Evolutionary conservation across 768 basidiomycete genomes (phyloP), one percentile per base, ranked within the genome.

Genomic region (Lactarius sanguifluus): DNA sequence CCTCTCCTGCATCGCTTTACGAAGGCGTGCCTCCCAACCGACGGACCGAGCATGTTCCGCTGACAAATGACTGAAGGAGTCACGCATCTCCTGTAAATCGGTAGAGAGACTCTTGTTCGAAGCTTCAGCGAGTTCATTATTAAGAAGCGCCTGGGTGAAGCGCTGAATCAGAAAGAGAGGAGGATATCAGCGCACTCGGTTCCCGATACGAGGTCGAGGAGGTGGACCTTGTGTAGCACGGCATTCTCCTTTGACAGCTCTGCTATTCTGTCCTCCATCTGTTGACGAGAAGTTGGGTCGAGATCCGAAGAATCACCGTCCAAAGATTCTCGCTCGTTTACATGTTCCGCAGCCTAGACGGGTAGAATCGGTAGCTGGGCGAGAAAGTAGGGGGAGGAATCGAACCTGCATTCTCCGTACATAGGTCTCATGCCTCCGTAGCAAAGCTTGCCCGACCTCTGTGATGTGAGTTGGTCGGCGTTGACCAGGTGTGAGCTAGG

Each of bases 401-500:
- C 81, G 56, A 69, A 85, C 87, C 83, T 91, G 86, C 64, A 87
- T 85, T 72, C 83, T 82, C 57, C 88, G 85, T 34, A 93, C 86
- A 76, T 92, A 92, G 3, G 90, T 91, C 77, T 96, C 94, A 74
- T 96, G 93, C 66, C 89, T 81, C 72, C 91, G 87, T 57, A 97
- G 76, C 57, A 97, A 77, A 5, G 95, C 94, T 76, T 94, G 92
- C 15, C 94, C 94, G 34, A 96, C 89, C 81, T 96, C 94, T 94
- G 70, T 32, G 64, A 55, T 94, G 70, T 32, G 64, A 55, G 10
- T 68, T 12, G 45, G 43, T 58, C 55, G 41, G 34, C 40, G n/a
- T 40, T 34, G 47, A n/a, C 30, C 23, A 40, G 64, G 59, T 32
- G n/a, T 45, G 18, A 15, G 12, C 38, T 18, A 61, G 28, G 32